A percentile compares a stretch with the other conserved stretches of the same genome.
Conservation (phyloP, 2,329 filamentous ascomycete genomes). For the Berkeleyomyces basicola region DNA sequence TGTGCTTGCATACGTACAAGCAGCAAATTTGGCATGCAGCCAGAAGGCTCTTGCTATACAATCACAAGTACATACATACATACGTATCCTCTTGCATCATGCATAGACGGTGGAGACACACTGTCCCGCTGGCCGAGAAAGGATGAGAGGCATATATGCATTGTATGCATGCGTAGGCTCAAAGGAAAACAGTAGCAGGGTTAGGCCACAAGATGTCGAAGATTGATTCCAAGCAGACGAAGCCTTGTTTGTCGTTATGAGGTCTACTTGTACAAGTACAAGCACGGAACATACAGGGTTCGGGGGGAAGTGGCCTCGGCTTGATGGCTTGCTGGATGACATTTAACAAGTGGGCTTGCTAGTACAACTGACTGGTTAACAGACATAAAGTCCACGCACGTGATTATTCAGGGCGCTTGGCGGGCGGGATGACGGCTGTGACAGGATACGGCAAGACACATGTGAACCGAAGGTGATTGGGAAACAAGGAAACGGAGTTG, state of each 20-base stretch:
- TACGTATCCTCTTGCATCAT: neutral
- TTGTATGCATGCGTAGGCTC: neutral
- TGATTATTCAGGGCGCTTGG: neutral
- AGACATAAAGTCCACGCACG: neutral
- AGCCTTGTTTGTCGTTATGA: no score
- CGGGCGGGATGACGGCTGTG: neutral
- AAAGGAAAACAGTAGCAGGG: neutral
- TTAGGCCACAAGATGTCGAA: no score
- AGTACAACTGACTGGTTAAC: neutral
- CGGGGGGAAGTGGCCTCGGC: no score
- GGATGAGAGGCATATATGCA: neutral
- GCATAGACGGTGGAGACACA: neutral
- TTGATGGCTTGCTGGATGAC: no score
- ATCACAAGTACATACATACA: no score
- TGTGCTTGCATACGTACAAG: neutral
- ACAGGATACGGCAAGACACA: neutral
- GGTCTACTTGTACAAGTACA: no score
- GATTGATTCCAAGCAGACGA: no score
- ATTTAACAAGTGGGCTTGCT: no score
- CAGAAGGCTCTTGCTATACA: no score
- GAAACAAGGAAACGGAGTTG: neutral
- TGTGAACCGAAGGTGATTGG: neutral
- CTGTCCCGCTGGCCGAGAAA: neutral
- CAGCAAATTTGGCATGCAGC: neutral
- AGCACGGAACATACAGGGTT: no score